These are phyloP conservation scores for Trichoderma sp. DNA, from an alignment of 2,329 filamentous ascomycete species.

Conservation along the genomic window DNA sequence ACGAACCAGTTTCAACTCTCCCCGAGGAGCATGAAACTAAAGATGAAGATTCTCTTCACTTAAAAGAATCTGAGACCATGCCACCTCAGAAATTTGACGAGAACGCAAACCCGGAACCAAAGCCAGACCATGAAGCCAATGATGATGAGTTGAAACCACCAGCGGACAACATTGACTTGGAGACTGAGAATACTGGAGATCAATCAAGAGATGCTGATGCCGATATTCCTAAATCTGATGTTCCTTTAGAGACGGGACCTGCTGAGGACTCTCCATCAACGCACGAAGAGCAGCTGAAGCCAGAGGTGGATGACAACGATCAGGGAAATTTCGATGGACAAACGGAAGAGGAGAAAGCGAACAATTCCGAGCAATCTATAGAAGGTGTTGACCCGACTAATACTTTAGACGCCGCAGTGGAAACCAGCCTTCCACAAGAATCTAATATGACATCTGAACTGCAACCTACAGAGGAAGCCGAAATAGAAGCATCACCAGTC, in stretches of 20 bases:
- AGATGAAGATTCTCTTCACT: slow-evolving; percentile 37
- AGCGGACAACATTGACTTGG: background rate
- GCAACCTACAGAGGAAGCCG: slow-evolving; percentile 12
- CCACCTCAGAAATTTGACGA: slow-evolving; percentile 17
- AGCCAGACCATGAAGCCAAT: slow-evolving; percentile 11
- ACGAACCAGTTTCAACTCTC: slow-evolving; percentile 38
- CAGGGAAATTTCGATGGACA: slow-evolving; percentile 28
- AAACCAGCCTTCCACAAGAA: slow-evolving; percentile 27
- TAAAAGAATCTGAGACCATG: slow-evolving; percentile 38
- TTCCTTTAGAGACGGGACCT: slow-evolving; percentile 7
- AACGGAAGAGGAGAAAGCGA: slow-evolving; percentile 41
- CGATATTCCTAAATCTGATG: background rate
- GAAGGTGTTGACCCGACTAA: slow-evolving; percentile 29
- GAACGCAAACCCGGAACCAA: background rate
- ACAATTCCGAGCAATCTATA: slow-evolving; percentile 35
- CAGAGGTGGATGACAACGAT: slow-evolving; percentile 24
- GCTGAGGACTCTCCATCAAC: slow-evolving; percentile 1
- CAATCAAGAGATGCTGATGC: background rate
- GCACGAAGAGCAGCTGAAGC: slow-evolving; percentile 18
- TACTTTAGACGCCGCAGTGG: slow-evolving; percentile 28
- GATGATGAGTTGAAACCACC: background rate
- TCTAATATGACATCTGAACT: slow-evolving; percentile 23
- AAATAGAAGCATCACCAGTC: slow-evolving; percentile 26
- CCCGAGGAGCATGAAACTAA: slow-evolving; percentile 44
- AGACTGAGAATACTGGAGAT: background rate